Base-by-base conservation (phyloP, 352 stramenopile genomes). In the Globisporangium paroecandrum region DNA sequence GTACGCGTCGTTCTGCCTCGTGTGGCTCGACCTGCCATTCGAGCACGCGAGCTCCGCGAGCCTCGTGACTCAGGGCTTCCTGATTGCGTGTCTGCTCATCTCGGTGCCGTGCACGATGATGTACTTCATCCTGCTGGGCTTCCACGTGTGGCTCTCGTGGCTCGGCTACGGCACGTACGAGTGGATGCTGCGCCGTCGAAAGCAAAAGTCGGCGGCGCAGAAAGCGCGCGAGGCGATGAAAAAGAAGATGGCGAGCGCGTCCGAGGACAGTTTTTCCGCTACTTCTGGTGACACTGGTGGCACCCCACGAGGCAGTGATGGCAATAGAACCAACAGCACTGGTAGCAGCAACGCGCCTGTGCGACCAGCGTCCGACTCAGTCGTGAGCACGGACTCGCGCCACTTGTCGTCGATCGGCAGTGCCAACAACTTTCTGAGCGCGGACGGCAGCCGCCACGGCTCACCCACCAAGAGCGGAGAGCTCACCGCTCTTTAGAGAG, bases 111-210 rank as follows among this genome's bases (percentile, higher is more conserved):
- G 86, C 74, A 89, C 82, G 61, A 72, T 93, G 66, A 93, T 95
- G 86, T 95, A 95, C 69, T 89, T 90, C 25, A 83, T 94, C 32
- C 70, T 95, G 34, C 65, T 95, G 34, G 82, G 83, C 27, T 95
- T 95, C 67, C 88, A 95, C 71, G 47, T 95, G 0, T 93, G 81
- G 58, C 83, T 95, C 64, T 80, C 85, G 72, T 77, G 83, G 32
- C 75, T 93, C 63, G 88, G 88, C 24, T 94, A 90, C 67, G 88
- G 88, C 57, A 95, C 88, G 47, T 95, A 95, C 75, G 88, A 95
- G 72, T 95, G 87, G 86, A 93, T 94, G 82, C 70, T 95, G 66
- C 84, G 84, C 38, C 86, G 85, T 12, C 86, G 88, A 15, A 88
- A 87, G 47, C 76, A 78, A 62, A 89, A 89, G 65, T 68, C 82